These are phyloP conservation scores for Achaetomiella virescens DNA, from an alignment of 495 filamentous ascomycete species.

Conservation along the genomic window DNA sequence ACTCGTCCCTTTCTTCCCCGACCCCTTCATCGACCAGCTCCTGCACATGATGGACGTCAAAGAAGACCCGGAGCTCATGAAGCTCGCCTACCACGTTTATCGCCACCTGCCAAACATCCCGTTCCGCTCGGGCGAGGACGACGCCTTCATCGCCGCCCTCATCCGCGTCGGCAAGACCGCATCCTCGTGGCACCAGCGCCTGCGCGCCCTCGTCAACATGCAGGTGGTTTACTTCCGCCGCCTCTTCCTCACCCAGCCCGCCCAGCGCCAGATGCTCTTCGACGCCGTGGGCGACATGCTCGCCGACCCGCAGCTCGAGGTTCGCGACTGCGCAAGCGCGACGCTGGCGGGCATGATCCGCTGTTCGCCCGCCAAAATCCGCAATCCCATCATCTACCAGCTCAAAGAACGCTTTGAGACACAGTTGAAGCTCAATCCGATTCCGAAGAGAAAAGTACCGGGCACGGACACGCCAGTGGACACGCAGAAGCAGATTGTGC, in stretches of 20 bases:
- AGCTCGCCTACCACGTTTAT: slow-evolving; percentile 94
- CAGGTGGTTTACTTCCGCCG: slow-evolving; percentile 98
- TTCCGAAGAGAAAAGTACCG: slow-evolving; percentile 63
- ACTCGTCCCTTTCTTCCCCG: slow-evolving; percentile 83
- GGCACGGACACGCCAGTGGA: slow-evolving; percentile 77
- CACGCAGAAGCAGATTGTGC: slow-evolving; percentile 69
- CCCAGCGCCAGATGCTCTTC: slow-evolving; percentile 74
- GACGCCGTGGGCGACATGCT: slow-evolving; percentile 91
- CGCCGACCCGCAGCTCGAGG: slow-evolving; percentile 84
- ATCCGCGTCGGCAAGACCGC: slow-evolving; percentile 84
- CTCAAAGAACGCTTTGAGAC: slow-evolving; percentile 74
- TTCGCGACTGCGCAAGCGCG: slow-evolving; percentile 83
- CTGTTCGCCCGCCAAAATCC: slow-evolving; percentile 81
- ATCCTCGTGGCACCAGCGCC: slow-evolving; percentile 90
- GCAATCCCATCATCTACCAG: slow-evolving; percentile 64
- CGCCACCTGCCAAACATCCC: slow-evolving; percentile 95
- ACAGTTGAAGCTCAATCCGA: slow-evolving; percentile 70
- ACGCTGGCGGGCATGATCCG: slow-evolving; percentile 97
- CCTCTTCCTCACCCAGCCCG: slow-evolving; percentile 79
- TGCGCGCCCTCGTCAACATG: slow-evolving; percentile 97
- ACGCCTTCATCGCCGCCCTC: slow-evolving; percentile 73
- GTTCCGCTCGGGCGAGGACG: slow-evolving; percentile 78
- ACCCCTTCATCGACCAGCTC: slow-evolving; percentile 81
- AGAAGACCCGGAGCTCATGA: slow-evolving; percentile 93
- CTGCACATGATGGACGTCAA: slow-evolving; percentile 99